Base-by-base conservation (phyloP, 305 asterid genomes). In the Coffea humblotiana region DNA sequence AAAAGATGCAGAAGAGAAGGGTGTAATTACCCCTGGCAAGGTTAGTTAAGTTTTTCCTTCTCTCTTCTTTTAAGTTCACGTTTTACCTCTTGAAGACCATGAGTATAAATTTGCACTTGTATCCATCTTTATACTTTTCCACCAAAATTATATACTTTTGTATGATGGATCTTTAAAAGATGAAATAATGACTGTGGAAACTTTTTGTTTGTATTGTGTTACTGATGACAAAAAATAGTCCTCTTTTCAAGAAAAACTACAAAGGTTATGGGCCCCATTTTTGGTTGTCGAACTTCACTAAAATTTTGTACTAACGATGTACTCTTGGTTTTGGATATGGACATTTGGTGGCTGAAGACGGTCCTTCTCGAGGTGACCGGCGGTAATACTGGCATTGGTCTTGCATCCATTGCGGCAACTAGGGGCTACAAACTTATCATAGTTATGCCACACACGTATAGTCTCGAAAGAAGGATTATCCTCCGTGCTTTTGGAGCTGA, bases 1-100 rank as follows among this genome's bases (percentile, higher is more conserved):
- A 71, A 82, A 86, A 78, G 89, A 88, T 73, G 91, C 91, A 64
- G 91, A 88, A 84, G 91, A 88, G 58, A 88, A 86, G 73, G 89
- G 87, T 49, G 74, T 86, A 49, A 88, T 88, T 76, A 75, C 80
- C 64, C 91, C 88, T 76, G 91, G 87, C 63, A 84, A 88, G 88
- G 91, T 88, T 79, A 37, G 86, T 82, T 78, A 40, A 67, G 47
- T 49, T 67, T 73, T 61, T 67, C 8, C 27, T 10, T 56, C 68
- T 73, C 15, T 32, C 23, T 21, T 54, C 54, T 43, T 47, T n/a
- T 64, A 37, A 6, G 32, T 27, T 47, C 25, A 27, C 54, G 16
- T 79, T 16, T 75, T 12, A 27, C 13, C 48, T 58, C 4, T n/a
- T 32, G 67, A 51, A 56, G 52, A 60, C 1, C 51, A 2, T 29